Percentiles rank a stretch among this genome's conserved stretches.
Conservation (phyloP, 768 basidiomycete species). For the Leccinum barrowsii region DNA sequence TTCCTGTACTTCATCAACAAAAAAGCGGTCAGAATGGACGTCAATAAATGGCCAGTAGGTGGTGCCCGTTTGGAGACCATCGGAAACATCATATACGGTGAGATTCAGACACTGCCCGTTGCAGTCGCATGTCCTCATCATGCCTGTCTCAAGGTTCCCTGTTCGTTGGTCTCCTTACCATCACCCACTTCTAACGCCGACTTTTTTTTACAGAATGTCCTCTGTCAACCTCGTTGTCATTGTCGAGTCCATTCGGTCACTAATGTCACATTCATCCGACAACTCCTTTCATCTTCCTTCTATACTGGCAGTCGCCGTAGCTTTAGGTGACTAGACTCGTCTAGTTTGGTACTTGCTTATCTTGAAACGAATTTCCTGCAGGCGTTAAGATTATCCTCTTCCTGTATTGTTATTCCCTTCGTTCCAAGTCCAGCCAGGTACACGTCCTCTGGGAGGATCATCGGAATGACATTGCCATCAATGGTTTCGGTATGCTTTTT, state of each 20-base stretch:
- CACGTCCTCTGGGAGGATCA: constrained; percentile 97
- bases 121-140: constrained; percentile 2
- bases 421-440: constrained; percentile 85
- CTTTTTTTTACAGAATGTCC: constrained; percentile 59
- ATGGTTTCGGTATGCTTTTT: constrained; percentile 56
- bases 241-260: constrained; percentile 77
- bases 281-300: constrained; percentile 76
- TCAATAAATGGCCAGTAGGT: constrained; percentile 88
- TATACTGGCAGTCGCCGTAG: constrained; percentile 77
- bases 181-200: background rate
- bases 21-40: constrained; percentile 67
- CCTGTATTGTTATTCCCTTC: constrained; percentile 78
- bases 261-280: constrained; percentile 55
- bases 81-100: constrained; percentile 84
- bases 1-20: constrained; percentile 78
- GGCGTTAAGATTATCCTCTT: constrained; percentile 86
- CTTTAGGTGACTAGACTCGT: constrained; percentile 48
- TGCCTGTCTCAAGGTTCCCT: constrained; percentile 40
- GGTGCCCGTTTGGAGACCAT: constrained; percentile 89
- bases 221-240: constrained; percentile 89
- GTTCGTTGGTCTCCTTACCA: constrained; percentile 27
- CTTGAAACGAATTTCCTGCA: constrained; percentile 25
- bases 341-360: background rate
- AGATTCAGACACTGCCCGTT: background rate
- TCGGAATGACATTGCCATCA: constrained; percentile 87